Evolutionary conservation across 2,329 filamentous ascomycete genomes (phyloP), one percentile per base, ranked within the genome.

Genomic region (Teratosphaeria epicoccoides): DNA sequence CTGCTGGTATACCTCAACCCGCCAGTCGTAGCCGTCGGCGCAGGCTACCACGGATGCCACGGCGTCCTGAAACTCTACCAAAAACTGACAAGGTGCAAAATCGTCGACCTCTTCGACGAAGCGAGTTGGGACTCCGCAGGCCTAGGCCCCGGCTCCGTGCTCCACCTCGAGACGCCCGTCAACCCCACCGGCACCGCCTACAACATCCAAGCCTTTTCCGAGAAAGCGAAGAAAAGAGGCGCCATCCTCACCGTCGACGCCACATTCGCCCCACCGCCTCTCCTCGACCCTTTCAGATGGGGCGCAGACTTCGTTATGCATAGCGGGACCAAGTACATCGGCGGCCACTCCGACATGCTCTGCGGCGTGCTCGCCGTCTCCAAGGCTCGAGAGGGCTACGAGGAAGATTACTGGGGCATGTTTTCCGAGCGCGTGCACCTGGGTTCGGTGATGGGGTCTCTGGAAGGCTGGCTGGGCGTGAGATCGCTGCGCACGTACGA

Each of bases 281-380:
- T 98, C 53, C 85, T 88, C 66, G 87, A 96, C 62, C 90, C 93
- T 0, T 93, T 97, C 62, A 65, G 68, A 24, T 84, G 79, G 67
- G 91, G 88, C 46, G 88, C 85, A 24, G 91, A 97, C 69, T 70
- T 90, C 1, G 80, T 95, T 28, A 86, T 97, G 87, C 93, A 98
- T 71, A 85, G 80, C 49, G 93, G 89, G 3, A 95, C 90, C 17
- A 98, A 97, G 76, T 98, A 97, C 70, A 81, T 98, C 59, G 93
- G 93, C 20, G 93, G 93, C 0, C 93, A 98, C 71, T 91, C 85
- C 58, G 93, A 98, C 70, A 78, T 97, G 77, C 80, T 97, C 5
- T 94, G 87, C 65, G 93, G 93, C 22, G 84, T 94, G 17, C 72
- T 98, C 24, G 80, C 82, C 0, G 79, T 89, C 5, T 73, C 78